Evolutionary conservation across 768 basidiomycete species (phyloP).

Genomic region (Boletus patriciae): DNA sequence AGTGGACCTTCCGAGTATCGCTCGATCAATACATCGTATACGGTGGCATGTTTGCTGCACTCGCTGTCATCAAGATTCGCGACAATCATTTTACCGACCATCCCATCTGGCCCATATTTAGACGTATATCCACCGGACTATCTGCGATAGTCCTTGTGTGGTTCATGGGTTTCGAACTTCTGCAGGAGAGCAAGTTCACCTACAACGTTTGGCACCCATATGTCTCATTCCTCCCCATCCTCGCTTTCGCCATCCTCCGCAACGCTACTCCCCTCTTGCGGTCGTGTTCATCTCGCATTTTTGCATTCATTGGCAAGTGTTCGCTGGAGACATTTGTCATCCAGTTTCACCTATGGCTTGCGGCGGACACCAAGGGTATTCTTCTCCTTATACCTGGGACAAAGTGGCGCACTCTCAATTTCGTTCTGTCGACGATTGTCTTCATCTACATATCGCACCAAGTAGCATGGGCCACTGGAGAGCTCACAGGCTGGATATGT

Average conservation of each 20-base stretch:
- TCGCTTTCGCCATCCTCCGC: slow-evolving; percentile 72
- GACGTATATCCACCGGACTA: slow-evolving; percentile 47
- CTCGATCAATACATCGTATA: slow-evolving; percentile 91
- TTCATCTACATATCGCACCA: slow-evolving; percentile 82
- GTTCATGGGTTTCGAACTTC: slow-evolving; percentile 83
- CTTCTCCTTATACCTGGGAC: slow-evolving; percentile 77
- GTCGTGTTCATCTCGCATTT: slow-evolving; percentile 63
- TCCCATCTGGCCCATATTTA: slow-evolving; percentile 57
- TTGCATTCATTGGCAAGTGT: slow-evolving; percentile 82
- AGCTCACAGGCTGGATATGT: slow-evolving; percentile 64
- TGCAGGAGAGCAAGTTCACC: slow-evolving; percentile 72
- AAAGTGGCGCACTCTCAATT: slow-evolving; percentile 72
- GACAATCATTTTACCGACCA: slow-evolving; percentile 71
- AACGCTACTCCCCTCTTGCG: slow-evolving; percentile 73
- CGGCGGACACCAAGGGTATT: slow-evolving; percentile 79
- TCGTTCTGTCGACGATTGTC: slow-evolving; percentile 68
- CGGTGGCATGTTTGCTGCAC: slow-evolving; percentile 77
- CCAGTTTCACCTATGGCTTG: slow-evolving; percentile 87
- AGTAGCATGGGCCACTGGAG: slow-evolving; percentile 71
- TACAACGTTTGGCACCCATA: slow-evolving; percentile 88
- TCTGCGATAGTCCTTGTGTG: slow-evolving; percentile 61
- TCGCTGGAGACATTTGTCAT: slow-evolving; percentile 92
- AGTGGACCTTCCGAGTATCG: slow-evolving; percentile 87
- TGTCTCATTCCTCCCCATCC: slow-evolving; percentile 77
- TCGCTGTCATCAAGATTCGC: slow-evolving; percentile 72